phyloP scores from a whole-genome alignment of 192 early-diverging fungal genomes.

The Coemansia sp. region DNA sequence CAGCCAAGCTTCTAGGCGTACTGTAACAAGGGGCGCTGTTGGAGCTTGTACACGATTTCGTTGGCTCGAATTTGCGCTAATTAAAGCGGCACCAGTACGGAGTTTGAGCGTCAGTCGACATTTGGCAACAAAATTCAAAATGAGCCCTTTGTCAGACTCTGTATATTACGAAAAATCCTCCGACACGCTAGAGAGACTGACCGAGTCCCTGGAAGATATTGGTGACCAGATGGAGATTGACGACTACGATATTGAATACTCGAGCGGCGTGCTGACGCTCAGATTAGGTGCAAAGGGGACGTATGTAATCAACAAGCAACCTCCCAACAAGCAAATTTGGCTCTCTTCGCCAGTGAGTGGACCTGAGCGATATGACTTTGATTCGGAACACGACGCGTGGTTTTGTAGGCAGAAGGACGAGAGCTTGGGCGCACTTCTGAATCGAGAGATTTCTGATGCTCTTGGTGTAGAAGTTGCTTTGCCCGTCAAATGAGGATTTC shows the following conservation, averaged over 20 bases:
- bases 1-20: not conserved
- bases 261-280: constrained; percentile 88
- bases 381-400: constrained; percentile 61
- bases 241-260: constrained; percentile 80
- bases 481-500: constrained; percentile 38
- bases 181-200: constrained; percentile 63
- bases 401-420: constrained; percentile 72
- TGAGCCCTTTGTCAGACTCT: constrained; percentile 56
- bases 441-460: constrained; percentile 63
- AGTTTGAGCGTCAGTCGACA: not conserved
- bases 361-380: constrained; percentile 84
- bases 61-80: not conserved
- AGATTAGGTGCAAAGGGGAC: constrained; percentile 75
- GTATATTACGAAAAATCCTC: constrained; percentile 66
- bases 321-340: constrained; percentile 98
- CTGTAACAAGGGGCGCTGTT: not conserved
- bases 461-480: constrained; percentile 51
- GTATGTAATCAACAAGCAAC: constrained; percentile 98
- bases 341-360: constrained; percentile 89
- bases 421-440: constrained; percentile 67
- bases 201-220: constrained; percentile 73
- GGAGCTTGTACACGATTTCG: not conserved
- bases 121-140: constrained; percentile 11
- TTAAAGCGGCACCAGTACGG: not conserved
- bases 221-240: constrained; percentile 67